Evolutionary conservation across 1,139 yeast species (phyloP).

Genomic region (Protomyces pachydermus): DNA sequence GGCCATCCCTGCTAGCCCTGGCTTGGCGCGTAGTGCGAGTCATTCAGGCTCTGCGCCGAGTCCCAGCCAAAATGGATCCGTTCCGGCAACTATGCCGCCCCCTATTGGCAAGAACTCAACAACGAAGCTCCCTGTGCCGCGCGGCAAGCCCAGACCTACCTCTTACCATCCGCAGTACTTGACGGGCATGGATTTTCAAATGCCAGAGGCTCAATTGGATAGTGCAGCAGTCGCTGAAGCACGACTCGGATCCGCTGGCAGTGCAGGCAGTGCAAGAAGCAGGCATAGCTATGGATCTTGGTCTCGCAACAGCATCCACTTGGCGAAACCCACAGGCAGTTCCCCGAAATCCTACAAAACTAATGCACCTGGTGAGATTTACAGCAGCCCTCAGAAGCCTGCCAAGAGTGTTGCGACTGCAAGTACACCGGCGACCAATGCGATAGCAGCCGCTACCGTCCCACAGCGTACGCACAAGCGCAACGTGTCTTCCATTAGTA

Average conservation of each 20-base stretch:
- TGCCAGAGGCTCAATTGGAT: not conserved
- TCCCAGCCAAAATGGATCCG: not conserved
- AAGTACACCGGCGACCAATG: not conserved
- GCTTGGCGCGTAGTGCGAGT: constrained; percentile 18
- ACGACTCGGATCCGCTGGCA: not conserved
- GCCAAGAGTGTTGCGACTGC: not conserved
- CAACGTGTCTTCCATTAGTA: not conserved
- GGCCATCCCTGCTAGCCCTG: constrained; percentile 12
- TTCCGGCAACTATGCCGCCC: not conserved
- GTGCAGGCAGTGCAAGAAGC: not conserved
- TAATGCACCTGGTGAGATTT: constrained; percentile 14
- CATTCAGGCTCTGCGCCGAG: constrained; percentile 2
- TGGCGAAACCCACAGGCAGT: constrained; percentile 2
- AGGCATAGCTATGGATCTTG: not conserved
- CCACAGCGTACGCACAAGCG: not conserved
- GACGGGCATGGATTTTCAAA: not conserved
- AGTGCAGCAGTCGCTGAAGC: not conserved
- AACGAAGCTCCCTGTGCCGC: constrained; percentile 20
- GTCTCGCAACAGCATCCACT: not conserved
- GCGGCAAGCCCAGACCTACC: constrained; percentile 27
- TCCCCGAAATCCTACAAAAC: constrained; percentile 21
- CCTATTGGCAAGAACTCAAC: not conserved
- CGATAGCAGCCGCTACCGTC: not conserved
- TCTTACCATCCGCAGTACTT: constrained; percentile 18
- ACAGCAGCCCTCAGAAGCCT: not conserved